A percentile compares a stretch with the other conserved stretches of the same genome.
phyloP scores from a whole-genome alignment of 2,329 filamentous ascomycete species.

The Colletotrichum lupini region DNA sequence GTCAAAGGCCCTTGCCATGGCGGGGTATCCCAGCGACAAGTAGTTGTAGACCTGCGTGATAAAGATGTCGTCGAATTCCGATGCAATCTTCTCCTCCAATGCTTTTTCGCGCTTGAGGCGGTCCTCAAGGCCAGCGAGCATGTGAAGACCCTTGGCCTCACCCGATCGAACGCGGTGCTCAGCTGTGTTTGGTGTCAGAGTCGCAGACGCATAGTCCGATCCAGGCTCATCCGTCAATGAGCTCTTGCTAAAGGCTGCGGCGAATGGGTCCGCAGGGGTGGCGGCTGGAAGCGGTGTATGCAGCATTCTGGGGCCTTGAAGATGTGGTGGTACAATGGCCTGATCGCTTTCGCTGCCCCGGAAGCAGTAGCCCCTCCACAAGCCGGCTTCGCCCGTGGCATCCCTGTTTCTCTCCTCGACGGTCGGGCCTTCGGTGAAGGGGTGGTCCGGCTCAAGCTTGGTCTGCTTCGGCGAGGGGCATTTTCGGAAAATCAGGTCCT shows the following conservation, averaged over 20 bases:
- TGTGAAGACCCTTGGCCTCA: slow-evolving; percentile 57
- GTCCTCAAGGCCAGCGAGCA: slow-evolving; percentile 64
- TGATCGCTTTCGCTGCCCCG: slow-evolving; percentile 46
- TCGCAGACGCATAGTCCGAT: slow-evolving; percentile 41
- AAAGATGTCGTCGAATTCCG: slow-evolving; percentile 85
- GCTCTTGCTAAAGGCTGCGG: slow-evolving; percentile 51
- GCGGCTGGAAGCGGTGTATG: slow-evolving; percentile 58
- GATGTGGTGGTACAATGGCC: slow-evolving; percentile 53
- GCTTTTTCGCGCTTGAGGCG: slow-evolving; percentile 61
- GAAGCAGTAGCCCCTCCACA: slow-evolving; percentile 83
- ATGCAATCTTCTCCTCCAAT: slow-evolving; percentile 62
- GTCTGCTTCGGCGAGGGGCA: slow-evolving; percentile 88
- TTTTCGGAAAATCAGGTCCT: slow-evolving; percentile 81
- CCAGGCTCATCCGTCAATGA: slow-evolving; percentile 55
- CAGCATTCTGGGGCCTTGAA: slow-evolving; percentile 61
- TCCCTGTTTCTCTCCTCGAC: slow-evolving; percentile 63
- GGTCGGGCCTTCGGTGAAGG: slow-evolving; percentile 59
- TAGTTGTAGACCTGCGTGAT: slow-evolving; percentile 98
- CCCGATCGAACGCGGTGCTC: slow-evolving; percentile 44
- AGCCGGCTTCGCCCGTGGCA: slow-evolving; percentile 68
- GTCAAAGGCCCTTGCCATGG: slow-evolving; percentile 85
- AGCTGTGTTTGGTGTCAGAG: slow-evolving; percentile 37
- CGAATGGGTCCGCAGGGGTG: slow-evolving; percentile 56
- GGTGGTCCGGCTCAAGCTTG: slow-evolving; percentile 83
- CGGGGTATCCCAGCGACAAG: slow-evolving; percentile 90